A percentile compares a stretch with the other conserved stretches of the same genome.
phyloP scores from a whole-genome alignment of 179 eudicot genomes.

The Silene vulgaris region DNA sequence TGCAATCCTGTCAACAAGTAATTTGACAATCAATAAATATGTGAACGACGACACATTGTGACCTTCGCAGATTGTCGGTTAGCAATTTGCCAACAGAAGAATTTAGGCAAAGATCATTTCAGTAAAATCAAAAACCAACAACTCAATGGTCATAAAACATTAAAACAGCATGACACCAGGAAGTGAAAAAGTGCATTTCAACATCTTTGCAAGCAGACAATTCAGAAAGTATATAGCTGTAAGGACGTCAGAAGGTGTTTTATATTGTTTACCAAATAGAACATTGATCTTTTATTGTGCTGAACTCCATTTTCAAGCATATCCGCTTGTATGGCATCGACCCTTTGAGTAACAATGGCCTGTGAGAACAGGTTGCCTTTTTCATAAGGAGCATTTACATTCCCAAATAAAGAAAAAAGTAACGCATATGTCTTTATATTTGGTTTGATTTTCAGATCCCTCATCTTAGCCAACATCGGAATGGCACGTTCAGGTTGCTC shows the following conservation, averaged over 20 bases:
- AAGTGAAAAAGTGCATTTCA: slow-evolving; percentile 1
- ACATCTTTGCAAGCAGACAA: not conserved
- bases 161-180: not conserved
- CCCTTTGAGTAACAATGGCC: slow-evolving; percentile 56
- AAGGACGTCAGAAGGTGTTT: slow-evolving; percentile 10
- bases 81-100: slow-evolving; percentile 3
- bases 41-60: not conserved
- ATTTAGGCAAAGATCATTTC: not conserved
- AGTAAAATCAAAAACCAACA: not conserved
- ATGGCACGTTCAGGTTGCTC: slow-evolving; percentile 87
- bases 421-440: slow-evolving; percentile 66
- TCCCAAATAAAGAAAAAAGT: slow-evolving; percentile 73
- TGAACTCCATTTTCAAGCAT: slow-evolving; percentile 68
- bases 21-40: too few relatives aligned
- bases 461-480: slow-evolving; percentile 65
- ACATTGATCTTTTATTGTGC: slow-evolving; percentile 54
- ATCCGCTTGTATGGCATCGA: slow-evolving; percentile 70
- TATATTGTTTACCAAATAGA: slow-evolving; percentile 52
- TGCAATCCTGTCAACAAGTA: too few relatives aligned
- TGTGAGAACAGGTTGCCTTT: slow-evolving; percentile 57
- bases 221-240: slow-evolving; percentile 1
- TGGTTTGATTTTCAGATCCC: slow-evolving; percentile 44
- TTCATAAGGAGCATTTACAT: slow-evolving; percentile 85
- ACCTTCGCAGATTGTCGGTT: not conserved
- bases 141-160: not conserved